A percentile compares a stretch with the other conserved stretches of the same genome.
phyloP scores from a whole-genome alignment of 2,329 filamentous ascomycete genomes.

The Mollisiaceae sp. region DNA sequence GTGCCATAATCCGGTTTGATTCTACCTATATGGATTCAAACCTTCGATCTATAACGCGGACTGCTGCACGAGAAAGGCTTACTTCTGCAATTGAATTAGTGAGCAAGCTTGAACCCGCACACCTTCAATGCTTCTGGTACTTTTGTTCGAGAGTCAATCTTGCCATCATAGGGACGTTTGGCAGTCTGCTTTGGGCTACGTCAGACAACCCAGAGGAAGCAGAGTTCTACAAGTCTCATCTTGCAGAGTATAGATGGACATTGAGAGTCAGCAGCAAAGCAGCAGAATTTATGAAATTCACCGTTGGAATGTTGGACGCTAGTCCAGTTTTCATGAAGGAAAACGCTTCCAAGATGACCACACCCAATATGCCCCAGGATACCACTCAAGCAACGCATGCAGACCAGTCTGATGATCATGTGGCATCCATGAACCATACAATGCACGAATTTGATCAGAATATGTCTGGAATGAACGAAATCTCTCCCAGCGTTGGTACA shows the following conservation, averaged over 20 bases:
- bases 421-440: not conserved
- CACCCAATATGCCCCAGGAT: conserved; percentile 23
- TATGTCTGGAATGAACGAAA: conserved; percentile 17
- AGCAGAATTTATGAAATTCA: conserved; percentile 40
- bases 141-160: conserved; percentile 50
- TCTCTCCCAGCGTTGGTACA: conserved; percentile 31
- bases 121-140: conserved; percentile 53
- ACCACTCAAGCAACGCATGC: not conserved
- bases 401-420: not conserved
- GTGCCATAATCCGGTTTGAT: conserved; percentile 54
- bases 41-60: conserved; percentile 32
- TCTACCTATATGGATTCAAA: conserved; percentile 32
- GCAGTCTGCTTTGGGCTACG: conserved; percentile 44
- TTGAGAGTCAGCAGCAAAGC: conserved; percentile 38
- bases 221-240: conserved; percentile 35
- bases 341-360: conserved; percentile 25
- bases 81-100: conserved; percentile 49
- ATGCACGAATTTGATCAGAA: conserved; percentile 8
- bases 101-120: conserved; percentile 48
- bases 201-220: conserved; percentile 33
- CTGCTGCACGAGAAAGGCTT: conserved; percentile 48
- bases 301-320: conserved; percentile 36
- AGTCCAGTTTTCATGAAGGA: conserved; percentile 37
- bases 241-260: conserved; percentile 38
- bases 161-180: conserved; percentile 49